Conservation (phyloP, 2,329 filamentous ascomycete genomes). For the Metarhizium album region DNA sequence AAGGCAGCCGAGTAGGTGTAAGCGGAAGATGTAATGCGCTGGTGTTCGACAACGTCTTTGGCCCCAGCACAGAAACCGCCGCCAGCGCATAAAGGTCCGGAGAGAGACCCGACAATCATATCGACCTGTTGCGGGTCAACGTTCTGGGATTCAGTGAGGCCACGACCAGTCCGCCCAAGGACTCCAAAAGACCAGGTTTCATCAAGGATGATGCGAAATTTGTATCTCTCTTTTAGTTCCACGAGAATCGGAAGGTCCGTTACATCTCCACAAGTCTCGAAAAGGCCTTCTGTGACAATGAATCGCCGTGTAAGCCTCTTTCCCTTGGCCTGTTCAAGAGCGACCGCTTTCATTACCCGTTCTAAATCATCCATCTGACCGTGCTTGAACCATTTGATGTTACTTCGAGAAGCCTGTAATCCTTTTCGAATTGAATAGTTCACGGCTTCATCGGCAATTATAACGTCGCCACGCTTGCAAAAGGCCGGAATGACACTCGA, state of each 20-base stretch:
- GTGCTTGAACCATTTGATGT: constrained; percentile 87
- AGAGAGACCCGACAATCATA: constrained; percentile 91
- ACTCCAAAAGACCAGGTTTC: constrained; percentile 98
- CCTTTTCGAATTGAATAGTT: constrained; percentile 94
- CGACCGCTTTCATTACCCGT: constrained; percentile 70
- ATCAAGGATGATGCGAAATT: constrained; percentile 94
- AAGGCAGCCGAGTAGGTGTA: constrained; percentile 96
- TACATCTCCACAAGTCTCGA: constrained; percentile 81
- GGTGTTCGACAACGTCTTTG: constrained; percentile 87
- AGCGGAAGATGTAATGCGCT: constrained; percentile 81
- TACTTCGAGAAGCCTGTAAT: constrained; percentile 84
- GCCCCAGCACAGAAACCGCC: constrained; percentile 93
- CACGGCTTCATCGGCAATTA: constrained; percentile 86
- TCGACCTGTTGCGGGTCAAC: constrained; percentile 89
- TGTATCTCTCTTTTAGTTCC: constrained; percentile 90
- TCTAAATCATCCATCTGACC: constrained; percentile 94
- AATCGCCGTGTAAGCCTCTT: constrained; percentile 88
- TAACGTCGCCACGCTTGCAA: constrained; percentile 93
- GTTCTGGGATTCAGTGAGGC: constrained; percentile 91
- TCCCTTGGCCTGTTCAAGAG: constrained; percentile 72
- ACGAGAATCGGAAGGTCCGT: constrained; percentile 80
- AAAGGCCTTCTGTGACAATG: constrained; percentile 90
- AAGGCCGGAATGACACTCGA: constrained; percentile 96
- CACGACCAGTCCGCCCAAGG: constrained; percentile 79
- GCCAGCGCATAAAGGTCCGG: constrained; percentile 80